A percentile compares a stretch with the other conserved stretches of the same genome.
phyloP scores from a whole-genome alignment of 2,329 filamentous ascomycete genomes.

The Ophiostoma montium region DNA sequence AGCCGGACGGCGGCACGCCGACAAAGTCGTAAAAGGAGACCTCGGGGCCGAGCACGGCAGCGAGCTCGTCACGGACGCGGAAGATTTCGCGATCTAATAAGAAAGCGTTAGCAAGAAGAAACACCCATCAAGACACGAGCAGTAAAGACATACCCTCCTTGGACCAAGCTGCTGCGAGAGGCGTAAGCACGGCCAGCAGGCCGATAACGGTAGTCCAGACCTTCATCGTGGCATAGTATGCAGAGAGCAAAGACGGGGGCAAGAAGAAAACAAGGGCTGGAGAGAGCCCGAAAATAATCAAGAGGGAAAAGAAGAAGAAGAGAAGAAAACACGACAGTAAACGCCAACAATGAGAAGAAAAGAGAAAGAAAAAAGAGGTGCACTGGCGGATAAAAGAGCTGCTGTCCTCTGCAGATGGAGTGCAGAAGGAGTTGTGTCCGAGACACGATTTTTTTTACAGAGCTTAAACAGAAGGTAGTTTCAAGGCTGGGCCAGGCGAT shows the following conservation, averaged over 20 bases:
- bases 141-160: conserved; percentile 55
- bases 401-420: not conserved
- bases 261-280: not conserved
- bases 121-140: no score
- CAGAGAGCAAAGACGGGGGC: not conserved
- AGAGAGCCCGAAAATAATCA: not conserved
- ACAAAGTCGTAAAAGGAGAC: conserved; percentile 93
- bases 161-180: conserved; percentile 62
- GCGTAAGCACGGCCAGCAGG: conserved; percentile 52
- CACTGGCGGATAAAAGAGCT: not conserved
- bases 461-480: not conserved
- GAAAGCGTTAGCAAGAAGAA: not conserved
- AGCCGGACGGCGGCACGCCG: conserved; percentile 57
- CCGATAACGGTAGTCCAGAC: conserved; percentile 51
- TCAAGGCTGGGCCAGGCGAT: not conserved
- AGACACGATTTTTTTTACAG: conserved; percentile 3
- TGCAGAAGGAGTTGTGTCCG: conserved; percentile 6
- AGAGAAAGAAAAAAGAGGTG: not conserved
- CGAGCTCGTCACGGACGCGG: conserved; percentile 78
- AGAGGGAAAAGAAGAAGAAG: not conserved
- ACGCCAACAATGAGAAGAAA: not conserved
- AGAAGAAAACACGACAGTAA: not conserved
- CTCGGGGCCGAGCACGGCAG: conserved; percentile 56
- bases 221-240: conserved; percentile 50
- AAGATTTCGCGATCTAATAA: conserved; percentile 93